These are phyloP conservation scores for Alnus glutinosa DNA, from an alignment of 306 rosid genomes.

Conservation along the genomic window DNA sequence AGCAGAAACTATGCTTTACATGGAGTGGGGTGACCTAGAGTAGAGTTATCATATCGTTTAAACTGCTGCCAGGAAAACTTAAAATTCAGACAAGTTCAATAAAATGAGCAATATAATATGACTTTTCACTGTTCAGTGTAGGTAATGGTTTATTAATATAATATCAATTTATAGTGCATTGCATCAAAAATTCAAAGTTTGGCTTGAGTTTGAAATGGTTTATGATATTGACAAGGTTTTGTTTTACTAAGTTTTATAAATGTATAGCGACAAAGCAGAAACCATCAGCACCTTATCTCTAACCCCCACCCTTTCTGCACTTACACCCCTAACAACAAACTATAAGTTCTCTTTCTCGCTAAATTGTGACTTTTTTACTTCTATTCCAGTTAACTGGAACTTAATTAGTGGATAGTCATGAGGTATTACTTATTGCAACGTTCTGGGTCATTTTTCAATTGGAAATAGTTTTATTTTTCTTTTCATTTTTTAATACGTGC, in stretches of 20 bases:
- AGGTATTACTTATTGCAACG: neutral
- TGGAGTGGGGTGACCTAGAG: conserved; percentile 3
- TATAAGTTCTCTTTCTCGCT: neutral
- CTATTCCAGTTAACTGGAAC: neutral
- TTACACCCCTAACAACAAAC: neutral
- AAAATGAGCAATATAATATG: neutral
- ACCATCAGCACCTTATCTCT: too few relatives aligned
- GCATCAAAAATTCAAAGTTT: neutral
- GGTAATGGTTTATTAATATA: neutral
- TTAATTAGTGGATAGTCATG: neutral
- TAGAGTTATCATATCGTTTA: neutral
- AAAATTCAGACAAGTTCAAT: neutral
- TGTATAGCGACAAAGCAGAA: too few relatives aligned
- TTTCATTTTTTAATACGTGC: neutral
- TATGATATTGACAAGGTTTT: neutral
- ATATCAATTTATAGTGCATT: neutral
- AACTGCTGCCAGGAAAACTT: neutral
- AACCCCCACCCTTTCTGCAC: neutral
- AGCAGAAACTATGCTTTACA: neutral
- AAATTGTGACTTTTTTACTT: neutral
- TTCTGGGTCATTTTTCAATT: neutral
- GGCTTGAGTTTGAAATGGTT: neutral
- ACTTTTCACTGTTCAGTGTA: neutral
- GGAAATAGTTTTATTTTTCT: neutral
- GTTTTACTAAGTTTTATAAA: neutral